These are phyloP conservation scores for Suillus decipiens DNA, from an alignment of 768 basidiomycete species.

Conservation along the genomic window DNA sequence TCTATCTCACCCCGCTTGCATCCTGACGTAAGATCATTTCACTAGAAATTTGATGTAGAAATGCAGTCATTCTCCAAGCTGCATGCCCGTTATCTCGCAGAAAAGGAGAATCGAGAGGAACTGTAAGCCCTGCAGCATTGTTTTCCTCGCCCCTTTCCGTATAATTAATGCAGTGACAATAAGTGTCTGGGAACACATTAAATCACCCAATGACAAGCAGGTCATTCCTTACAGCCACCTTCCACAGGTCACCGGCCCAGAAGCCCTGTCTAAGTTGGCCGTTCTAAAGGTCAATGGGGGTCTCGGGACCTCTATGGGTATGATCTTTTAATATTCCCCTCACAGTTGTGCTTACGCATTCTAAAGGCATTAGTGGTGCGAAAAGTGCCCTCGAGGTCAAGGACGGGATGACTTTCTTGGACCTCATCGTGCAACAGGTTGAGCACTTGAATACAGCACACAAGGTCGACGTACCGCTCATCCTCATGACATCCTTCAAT, in stretches of 20 bases:
- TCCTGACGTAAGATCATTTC: conserved; percentile 45
- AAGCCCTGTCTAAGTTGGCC: conserved; percentile 87
- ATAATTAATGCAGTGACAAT: conserved; percentile 12
- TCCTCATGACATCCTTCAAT: conserved; percentile 99
- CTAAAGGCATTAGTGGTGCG: conserved; percentile 77
- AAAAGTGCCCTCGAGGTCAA: conserved; percentile 96
- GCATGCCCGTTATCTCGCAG: conserved; percentile 91
- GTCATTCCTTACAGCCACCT: conserved; percentile 82
- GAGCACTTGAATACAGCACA: conserved; percentile 89
- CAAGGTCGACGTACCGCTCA: conserved; percentile 90
- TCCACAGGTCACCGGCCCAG: conserved; percentile 54
- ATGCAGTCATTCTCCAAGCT: conserved; percentile 97
- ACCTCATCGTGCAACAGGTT: conserved; percentile 91
- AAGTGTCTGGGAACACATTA: conserved; percentile 90
- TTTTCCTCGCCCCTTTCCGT: conserved; percentile 13
- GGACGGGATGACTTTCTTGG: conserved; percentile 97
- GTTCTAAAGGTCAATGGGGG: conserved; percentile 96
- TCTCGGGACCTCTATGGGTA: conserved; percentile 88
- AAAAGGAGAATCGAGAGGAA: conserved; percentile 83
- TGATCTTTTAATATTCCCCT: conserved; percentile 21
- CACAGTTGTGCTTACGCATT: conserved; percentile 3
- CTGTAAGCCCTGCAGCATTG: conserved; percentile 55
- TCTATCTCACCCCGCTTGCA: conserved; percentile 27
- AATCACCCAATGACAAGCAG: conserved; percentile 82
- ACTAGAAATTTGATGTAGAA: conserved; percentile 78